phyloP scores from a whole-genome alignment of 1,284 basidiomycete genomes.

The Ganoderma resinaceum region DNA sequence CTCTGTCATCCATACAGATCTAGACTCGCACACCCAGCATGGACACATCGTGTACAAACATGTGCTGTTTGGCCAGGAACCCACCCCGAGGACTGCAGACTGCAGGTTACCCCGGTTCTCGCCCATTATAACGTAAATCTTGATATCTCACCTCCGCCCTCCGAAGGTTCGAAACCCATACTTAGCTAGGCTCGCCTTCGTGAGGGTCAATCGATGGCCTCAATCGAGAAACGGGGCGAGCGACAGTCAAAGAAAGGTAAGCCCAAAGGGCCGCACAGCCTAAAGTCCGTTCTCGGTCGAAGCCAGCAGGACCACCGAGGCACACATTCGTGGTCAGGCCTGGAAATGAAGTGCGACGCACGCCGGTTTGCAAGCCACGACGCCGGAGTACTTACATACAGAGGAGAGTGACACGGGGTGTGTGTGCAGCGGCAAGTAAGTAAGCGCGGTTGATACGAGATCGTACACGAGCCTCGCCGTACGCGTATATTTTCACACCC shows the following conservation, averaged over 20 bases:
- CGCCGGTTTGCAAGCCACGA: slow-evolving; percentile 2
- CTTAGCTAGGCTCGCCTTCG: background rate
- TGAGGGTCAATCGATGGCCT: slow-evolving; percentile 25
- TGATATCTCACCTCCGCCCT: slow-evolving; percentile 16
- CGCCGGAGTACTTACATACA: too few species aligned
- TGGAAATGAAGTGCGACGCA: slow-evolving; percentile 13
- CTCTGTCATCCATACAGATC: too few species aligned
- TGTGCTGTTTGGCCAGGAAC: slow-evolving; percentile 13
- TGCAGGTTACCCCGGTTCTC: background rate
- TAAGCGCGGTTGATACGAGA: slow-evolving; percentile 28
- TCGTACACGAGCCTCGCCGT: slow-evolving; percentile 25
- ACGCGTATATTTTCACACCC: slow-evolving; percentile 32
- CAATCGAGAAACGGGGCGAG: slow-evolving; percentile 20
- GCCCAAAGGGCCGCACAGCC: slow-evolving; percentile 19
- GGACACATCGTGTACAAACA: slow-evolving; percentile 27
- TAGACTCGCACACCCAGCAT: too few species aligned
- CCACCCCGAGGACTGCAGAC: slow-evolving; percentile 1
- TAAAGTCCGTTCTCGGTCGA: background rate
- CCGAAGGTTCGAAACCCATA: slow-evolving; percentile 5
- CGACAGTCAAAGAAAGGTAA: slow-evolving; percentile 14
- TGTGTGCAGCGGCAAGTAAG: slow-evolving; percentile 5
- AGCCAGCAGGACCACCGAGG: slow-evolving; percentile 12
- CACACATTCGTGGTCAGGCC: slow-evolving; percentile 24
- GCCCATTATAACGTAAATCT: slow-evolving; percentile 8
- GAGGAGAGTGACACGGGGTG: slow-evolving; percentile 6